Percentiles rank a stretch among this genome's conserved stretches.
These are phyloP conservation scores for Whalleya microplaca DNA, from an alignment of 2,329 filamentous ascomycete species.

Conservation along the genomic window DNA sequence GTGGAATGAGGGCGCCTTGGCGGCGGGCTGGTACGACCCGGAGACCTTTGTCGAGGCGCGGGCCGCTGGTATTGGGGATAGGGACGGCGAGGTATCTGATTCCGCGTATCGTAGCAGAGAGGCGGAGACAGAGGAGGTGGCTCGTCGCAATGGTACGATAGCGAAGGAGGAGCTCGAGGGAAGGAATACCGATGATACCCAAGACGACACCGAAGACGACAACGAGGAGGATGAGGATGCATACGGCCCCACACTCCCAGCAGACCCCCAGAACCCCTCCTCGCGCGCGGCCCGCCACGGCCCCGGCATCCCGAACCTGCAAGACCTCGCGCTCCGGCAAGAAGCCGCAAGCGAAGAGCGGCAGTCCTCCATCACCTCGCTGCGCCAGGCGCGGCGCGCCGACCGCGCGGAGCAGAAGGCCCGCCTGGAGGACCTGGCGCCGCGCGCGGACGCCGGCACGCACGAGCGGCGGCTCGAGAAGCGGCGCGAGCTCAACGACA, in stretches of 20 bases:
- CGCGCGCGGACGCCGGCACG: conserved; percentile 81
- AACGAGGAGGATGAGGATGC: conserved; percentile 62
- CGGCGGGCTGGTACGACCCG: conserved; percentile 92
- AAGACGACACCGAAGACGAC: conserved; percentile 39
- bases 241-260: conserved; percentile 52
- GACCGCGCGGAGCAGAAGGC: conserved; percentile 72
- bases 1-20: conserved; percentile 90
- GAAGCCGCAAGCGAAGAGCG: conserved; percentile 56
- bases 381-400: conserved; percentile 63
- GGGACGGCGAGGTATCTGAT: no score
- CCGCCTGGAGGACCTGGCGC: conserved; percentile 77
- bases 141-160: neutral
- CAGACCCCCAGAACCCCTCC: conserved; percentile 30
- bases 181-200: conserved; percentile 32
- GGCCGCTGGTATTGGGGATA: no score
- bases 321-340: conserved; percentile 71
- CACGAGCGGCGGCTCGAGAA: conserved; percentile 88
- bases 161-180: neutral
- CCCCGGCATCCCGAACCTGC: conserved; percentile 68
- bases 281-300: conserved; percentile 43
- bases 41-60: conserved; percentile 57
- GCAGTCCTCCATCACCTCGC: conserved; percentile 49
- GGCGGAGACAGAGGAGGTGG: conserved; percentile 21
- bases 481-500: conserved; percentile 70
- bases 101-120: no score